Conservation (phyloP, 495 filamentous ascomycete genomes). For the Penicillium waksmanii region DNA sequence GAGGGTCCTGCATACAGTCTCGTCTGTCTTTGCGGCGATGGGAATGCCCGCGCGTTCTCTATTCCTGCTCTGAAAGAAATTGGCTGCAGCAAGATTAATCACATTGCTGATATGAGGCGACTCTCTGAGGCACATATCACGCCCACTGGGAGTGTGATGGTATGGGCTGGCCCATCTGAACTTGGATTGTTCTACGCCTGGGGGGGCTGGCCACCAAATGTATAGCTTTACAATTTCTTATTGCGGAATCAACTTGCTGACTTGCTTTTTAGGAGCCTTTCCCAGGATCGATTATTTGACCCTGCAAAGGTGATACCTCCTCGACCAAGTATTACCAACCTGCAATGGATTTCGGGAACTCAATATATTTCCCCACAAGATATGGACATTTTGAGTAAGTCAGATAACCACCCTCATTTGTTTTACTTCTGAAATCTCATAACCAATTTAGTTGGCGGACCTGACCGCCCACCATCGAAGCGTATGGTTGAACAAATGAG, state of each 20-base stretch:
- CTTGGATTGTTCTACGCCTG: slow-evolving; percentile 78
- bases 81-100: slow-evolving; percentile 61
- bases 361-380: slow-evolving; percentile 89
- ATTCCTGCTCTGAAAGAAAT: slow-evolving; percentile 87
- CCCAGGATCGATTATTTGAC: slow-evolving; percentile 78
- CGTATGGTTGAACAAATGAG: slow-evolving; percentile 72
- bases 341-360: slow-evolving; percentile 96
- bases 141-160: slow-evolving; percentile 76
- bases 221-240: slow-evolving; percentile 30
- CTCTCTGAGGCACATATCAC: slow-evolving; percentile 69
- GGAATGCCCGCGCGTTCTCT: slow-evolving; percentile 75
- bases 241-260: slow-evolving; percentile 32
- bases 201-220: slow-evolving; percentile 70
- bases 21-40: slow-evolving; percentile 81
- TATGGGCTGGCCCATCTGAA: slow-evolving; percentile 90
- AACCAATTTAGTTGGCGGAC: slow-evolving; percentile 67
- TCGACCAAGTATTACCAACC: slow-evolving; percentile 90
- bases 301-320: slow-evolving; percentile 69
- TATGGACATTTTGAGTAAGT: slow-evolving; percentile 77
- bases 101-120: slow-evolving; percentile 73
- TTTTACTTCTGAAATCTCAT: slow-evolving; percentile 11
- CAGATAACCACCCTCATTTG: neutral
- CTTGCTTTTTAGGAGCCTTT: slow-evolving; percentile 39
- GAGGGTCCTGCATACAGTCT: slow-evolving; percentile 76
- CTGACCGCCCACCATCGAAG: slow-evolving; percentile 80